Percentiles rank a stretch among this genome's conserved stretches.
Conservation (phyloP, 202 grass and related monocot genomes). For the Digitaria exilis region DNA sequence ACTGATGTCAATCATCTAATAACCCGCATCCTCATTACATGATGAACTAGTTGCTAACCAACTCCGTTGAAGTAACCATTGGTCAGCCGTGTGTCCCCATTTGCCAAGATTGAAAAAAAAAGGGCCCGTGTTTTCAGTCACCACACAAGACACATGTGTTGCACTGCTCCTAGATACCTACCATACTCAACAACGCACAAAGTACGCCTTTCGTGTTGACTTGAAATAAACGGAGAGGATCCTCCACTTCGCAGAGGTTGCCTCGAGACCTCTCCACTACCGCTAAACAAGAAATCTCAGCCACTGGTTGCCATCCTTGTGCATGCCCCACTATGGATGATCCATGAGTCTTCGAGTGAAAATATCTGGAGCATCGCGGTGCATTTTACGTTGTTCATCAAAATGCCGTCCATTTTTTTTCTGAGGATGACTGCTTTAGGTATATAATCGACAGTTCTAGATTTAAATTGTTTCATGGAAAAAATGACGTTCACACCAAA, state of each 20-base stretch:
- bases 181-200: conserved; percentile 2
- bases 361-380: conserved; percentile 21
- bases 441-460: neutral
- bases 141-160: neutral
- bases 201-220: conserved; percentile 13
- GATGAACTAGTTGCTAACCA: conserved; percentile 8
- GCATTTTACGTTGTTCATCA: conserved; percentile 13
- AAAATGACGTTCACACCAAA: neutral
- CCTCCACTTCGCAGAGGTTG: conserved; percentile 31
- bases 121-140: neutral
- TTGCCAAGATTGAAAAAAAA: conserved; percentile 17
- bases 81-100: no score
- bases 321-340: conserved; percentile 55
- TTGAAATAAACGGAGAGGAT: conserved; percentile 24
- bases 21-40: conserved; percentile 5
- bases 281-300: conserved; percentile 37
- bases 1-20: conserved; percentile 4
- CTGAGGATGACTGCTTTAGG: neutral
- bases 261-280: conserved; percentile 36
- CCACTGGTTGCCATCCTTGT: conserved; percentile 38
- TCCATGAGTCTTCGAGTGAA: conserved; percentile 24
- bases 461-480: neutral
- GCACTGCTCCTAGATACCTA: conserved; percentile 29
- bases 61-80: neutral
- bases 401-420: conserved; percentile 23